Evolutionary conservation across 208 protist genomes (phyloP), one percentile per base, ranked within the genome.

Genomic region (Leishmania gerbilli): DNA sequence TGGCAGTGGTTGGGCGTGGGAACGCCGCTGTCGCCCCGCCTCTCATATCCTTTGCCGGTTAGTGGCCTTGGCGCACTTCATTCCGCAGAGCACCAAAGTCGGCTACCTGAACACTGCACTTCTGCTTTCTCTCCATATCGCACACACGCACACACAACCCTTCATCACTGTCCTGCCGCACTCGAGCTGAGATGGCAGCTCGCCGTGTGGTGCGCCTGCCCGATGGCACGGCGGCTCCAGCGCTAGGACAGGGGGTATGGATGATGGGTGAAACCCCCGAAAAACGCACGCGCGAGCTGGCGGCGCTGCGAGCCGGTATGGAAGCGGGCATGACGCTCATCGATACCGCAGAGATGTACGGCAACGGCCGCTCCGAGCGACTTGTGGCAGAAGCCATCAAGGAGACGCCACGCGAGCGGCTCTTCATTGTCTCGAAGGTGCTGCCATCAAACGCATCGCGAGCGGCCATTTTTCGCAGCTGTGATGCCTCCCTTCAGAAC

Each of bases 351-450:
- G 85, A 91, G 82, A 87, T 91, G 83, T 91, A 91, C 85, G 88
- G 88, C 81, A 85, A 82, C 69, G 88, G 88, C 21, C 81, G 85
- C 0, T 89, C 84, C 15, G 85, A 91, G 77, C n/a, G 74, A 60
- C 80, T 91, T 45, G 80, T 89, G n/a, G 86, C 79, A 6, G 79
- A 89, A 72, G 88, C 83, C 40, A 91, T 91, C 58, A 64, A 76
- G 3, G 62, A 65, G n/a, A 71, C 60, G 11, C 76, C 80, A 6
- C 89, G 97, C 34, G 94, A 98, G 21, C 85, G 96, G 67, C 79
- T 99, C 51, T 99, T 96, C 75, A 77, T 99, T 47, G 97, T 96
- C 0, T 96, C 93, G 13, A 99, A 99, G 82, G 86, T 99, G 69
- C 95, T 95, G 80, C 97, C 97, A 34, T 96, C 84, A 9, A 93